These are phyloP conservation scores for Penicillium flavigenum DNA, from an alignment of 495 filamentous ascomycete genomes.

Conservation along the genomic window DNA sequence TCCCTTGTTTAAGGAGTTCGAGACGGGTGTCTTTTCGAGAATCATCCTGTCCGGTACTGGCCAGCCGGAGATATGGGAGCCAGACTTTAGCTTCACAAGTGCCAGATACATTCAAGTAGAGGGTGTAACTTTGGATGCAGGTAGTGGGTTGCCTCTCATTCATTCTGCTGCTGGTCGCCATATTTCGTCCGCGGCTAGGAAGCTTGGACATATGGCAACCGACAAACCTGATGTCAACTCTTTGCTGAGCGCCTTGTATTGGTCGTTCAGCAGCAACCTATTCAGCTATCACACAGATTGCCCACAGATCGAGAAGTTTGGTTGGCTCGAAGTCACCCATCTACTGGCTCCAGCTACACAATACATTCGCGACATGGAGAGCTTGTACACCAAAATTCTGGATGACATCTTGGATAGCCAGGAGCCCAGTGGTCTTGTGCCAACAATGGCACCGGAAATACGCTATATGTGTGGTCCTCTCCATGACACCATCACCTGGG, in stretches of 20 bases:
- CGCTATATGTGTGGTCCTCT: slow-evolving; percentile 36
- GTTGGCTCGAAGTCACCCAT: slow-evolving; percentile 33
- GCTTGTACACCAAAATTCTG: slow-evolving; percentile 30
- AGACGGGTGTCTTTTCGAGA: slow-evolving; percentile 27
- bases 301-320: slow-evolving; percentile 36
- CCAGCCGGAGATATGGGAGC: slow-evolving; percentile 27
- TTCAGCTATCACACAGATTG: slow-evolving; percentile 37
- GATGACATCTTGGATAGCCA: slow-evolving; percentile 33
- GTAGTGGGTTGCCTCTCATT: slow-evolving; percentile 20
- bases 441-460: slow-evolving; percentile 34
- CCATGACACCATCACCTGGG: slow-evolving; percentile 35
- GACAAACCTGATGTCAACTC: slow-evolving; percentile 31
- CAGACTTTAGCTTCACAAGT: slow-evolving; percentile 34
- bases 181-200: slow-evolving; percentile 28
- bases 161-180: slow-evolving; percentile 27
- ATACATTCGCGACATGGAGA: slow-evolving; percentile 34
- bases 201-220: slow-evolving; percentile 28
- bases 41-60: slow-evolving; percentile 27
- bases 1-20: slow-evolving; percentile 33
- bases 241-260: slow-evolving; percentile 28
- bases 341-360: slow-evolving; percentile 32
- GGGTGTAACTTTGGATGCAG: slow-evolving; percentile 20
- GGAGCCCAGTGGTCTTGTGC: slow-evolving; percentile 28
- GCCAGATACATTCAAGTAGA: slow-evolving; percentile 33
- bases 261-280: slow-evolving; percentile 30